Percentiles rank a stretch among this genome's conserved stretches.
Conservation (phyloP, 179 eudicot genomes). For the Sideroxylon spinosum region DNA sequence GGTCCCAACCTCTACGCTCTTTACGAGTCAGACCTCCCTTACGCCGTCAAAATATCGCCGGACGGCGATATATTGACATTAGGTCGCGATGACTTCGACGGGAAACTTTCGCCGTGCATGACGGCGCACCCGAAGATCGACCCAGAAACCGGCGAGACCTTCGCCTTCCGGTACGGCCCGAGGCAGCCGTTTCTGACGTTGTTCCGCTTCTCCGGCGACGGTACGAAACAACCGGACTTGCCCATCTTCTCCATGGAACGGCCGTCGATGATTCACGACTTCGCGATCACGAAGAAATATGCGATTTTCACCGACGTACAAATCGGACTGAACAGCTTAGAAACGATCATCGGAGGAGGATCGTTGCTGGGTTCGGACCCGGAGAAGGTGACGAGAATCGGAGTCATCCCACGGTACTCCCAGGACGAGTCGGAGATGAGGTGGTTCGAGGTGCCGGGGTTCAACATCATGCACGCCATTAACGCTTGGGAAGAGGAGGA, state of each 20-base stretch:
- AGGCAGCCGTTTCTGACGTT: slow-evolving; percentile 41
- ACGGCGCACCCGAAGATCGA: slow-evolving; percentile 59
- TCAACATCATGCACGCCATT: slow-evolving; percentile 44
- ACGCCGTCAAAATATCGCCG: slow-evolving; percentile 32
- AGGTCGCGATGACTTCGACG: slow-evolving; percentile 34
- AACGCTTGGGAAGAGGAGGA: slow-evolving; percentile 93
- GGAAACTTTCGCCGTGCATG: slow-evolving; percentile 31
- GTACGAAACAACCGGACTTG: slow-evolving; percentile 36
- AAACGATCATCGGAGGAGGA: slow-evolving; percentile 37
- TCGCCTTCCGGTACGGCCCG: slow-evolving; percentile 39
- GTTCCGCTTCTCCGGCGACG: slow-evolving; percentile 37
- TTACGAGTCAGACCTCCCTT: slow-evolving; percentile 57
- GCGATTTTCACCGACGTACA: slow-evolving; percentile 50
- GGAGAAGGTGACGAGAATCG: slow-evolving; percentile 44
- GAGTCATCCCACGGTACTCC: slow-evolving; percentile 55
- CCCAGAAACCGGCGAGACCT: slow-evolving; percentile 41
- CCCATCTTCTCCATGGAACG: slow-evolving; percentile 38
- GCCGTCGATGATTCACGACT: slow-evolving; percentile 43
- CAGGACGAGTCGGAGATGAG: slow-evolving; percentile 48
- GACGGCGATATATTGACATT: slow-evolving; percentile 45
- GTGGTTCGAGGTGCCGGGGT: slow-evolving; percentile 66
- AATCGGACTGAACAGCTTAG: slow-evolving; percentile 34
- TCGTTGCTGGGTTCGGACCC: slow-evolving; percentile 41
- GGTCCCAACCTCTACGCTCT: slow-evolving; percentile 41
- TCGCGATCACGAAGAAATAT: slow-evolving; percentile 43